Conservation (phyloP, 192 early-diverging fungal species). For the Coemansia sp. region DNA sequence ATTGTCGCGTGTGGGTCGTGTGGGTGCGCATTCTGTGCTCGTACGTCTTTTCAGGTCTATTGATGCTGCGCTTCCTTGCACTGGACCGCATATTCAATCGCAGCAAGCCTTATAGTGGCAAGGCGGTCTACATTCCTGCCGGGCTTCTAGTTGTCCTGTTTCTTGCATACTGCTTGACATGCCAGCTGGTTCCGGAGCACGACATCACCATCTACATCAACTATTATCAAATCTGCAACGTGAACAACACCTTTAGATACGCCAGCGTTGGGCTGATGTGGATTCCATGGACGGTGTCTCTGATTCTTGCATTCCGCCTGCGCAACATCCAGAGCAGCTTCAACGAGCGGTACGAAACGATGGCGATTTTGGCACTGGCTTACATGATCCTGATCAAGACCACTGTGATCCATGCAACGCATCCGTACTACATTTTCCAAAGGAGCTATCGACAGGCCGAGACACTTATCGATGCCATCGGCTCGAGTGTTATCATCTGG, state of each 20-base stretch:
- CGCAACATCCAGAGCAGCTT: conserved; percentile 42
- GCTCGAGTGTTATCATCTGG: conserved; percentile 15
- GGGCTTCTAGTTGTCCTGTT: conserved; percentile 1
- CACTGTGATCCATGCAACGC: conserved; percentile 20
- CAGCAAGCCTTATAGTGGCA: conserved; percentile 28
- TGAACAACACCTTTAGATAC: conserved; percentile 22
- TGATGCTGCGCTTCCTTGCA: conserved; percentile 24
- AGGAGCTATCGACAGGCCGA: conserved; percentile 16
- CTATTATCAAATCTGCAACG: conserved; percentile 18
- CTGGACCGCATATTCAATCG: conserved; percentile 34
- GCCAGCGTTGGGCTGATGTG: conserved; percentile 31
- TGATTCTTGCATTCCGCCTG: conserved; percentile 13
- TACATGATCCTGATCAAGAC: conserved; percentile 27
- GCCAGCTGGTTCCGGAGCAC: conserved; percentile 18
- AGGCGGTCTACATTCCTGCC: conserved; percentile 15
- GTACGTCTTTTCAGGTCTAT: conserved; percentile 15
- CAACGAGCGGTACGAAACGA: conserved; percentile 42
- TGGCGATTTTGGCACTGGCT: conserved; percentile 18
- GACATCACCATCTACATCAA: conserved; percentile 13
- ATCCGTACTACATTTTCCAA: conserved; percentile 24
- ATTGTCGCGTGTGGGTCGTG: conserved; percentile 30
- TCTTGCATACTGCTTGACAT: conserved; percentile 20
- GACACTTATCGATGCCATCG: conserved; percentile 15
- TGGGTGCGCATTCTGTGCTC: conserved; percentile 31
- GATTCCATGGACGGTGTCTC: conserved; percentile 11